Evolutionary conservation across 805 yeast species (phyloP), one percentile per base, ranked within the genome.

Genomic region (Ogataea paradorogensis): DNA sequence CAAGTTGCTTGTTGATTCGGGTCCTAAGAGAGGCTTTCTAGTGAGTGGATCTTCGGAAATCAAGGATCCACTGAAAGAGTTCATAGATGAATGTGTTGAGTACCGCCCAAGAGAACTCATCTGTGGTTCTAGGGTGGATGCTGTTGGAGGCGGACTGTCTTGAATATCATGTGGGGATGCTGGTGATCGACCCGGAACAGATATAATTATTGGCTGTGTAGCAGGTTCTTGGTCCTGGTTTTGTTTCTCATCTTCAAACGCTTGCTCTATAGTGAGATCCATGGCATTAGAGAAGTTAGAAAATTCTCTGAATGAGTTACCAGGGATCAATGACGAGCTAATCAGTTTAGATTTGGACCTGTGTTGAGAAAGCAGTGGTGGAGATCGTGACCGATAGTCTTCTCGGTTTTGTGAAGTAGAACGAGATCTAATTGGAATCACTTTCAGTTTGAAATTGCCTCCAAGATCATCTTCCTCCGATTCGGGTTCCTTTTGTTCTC

Each of bases 361-460:
- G 41, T 35, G 35, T 16, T 48, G 55, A 2, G 52, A 39, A n/a
- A 37, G 30, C 7, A 53, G 27, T 1, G 53, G 45, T 9, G 61
- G 61, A 2, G 60, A 52, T 15, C 28, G 24, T 2, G 51, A 33
- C 15, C 59, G 33, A 14, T 48, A 27, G 8, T 34, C 40, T n/a
- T 42, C 43, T 23, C 47, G 28, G 11, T 40, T 39, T 3, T 32
- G 35, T 4, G 62, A 58, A 9, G 35, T 35, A 4, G 61, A 57
- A 24, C 54, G 30, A 14, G 62, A 57, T 42, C 59, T 42, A 9
- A 60, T 51, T 18, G 63, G 63, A 2, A 50, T 52, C 14, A 59
- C 59, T 26, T 53, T 50, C 34, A 55, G 35, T 15, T 47, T 48
- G 39, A 60, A 55, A 34, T 48, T 45, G 7, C 60, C 56, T n/a